These are phyloP conservation scores for Crassisporium funariophilum DNA, from an alignment of 768 basidiomycete species.

Conservation along the genomic window DNA sequence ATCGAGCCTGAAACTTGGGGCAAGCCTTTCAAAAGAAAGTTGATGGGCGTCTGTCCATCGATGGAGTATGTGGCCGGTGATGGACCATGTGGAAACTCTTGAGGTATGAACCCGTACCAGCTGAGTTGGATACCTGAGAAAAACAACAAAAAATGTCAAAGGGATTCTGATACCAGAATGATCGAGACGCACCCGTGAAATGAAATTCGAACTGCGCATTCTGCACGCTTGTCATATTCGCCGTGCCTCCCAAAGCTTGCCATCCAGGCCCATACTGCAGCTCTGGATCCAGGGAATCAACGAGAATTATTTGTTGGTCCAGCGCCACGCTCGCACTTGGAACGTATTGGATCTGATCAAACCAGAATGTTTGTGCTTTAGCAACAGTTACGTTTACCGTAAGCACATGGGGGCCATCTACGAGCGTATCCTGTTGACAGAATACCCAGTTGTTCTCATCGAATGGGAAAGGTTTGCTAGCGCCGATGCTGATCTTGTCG, in stretches of 20 bases:
- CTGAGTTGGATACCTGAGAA: constrained; percentile 20
- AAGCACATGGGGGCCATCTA: constrained; percentile 26
- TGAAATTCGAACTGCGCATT: constrained; percentile 21
- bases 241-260: constrained; percentile 15
- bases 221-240: constrained; percentile 19
- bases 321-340: constrained; percentile 22
- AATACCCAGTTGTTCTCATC: constrained; percentile 29
- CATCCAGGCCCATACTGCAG: constrained; percentile 25
- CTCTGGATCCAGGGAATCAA: constrained; percentile 22
- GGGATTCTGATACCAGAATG: too few species aligned
- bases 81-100: constrained; percentile 12
- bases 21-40: constrained; percentile 24
- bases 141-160: not conserved
- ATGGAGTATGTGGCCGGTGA: constrained; percentile 16
- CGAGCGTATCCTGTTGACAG: constrained; percentile 18
- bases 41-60: constrained; percentile 18
- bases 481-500: constrained; percentile 25
- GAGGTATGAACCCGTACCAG: constrained; percentile 26
- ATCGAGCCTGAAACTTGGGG: constrained; percentile 3
- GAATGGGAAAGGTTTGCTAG: constrained; percentile 12
- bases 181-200: too few species aligned
- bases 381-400: constrained; percentile 23
- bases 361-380: constrained; percentile 27
- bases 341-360: constrained; percentile 29
- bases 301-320: constrained; percentile 16